A percentile compares a stretch with the other conserved stretches of the same genome.
Evolutionary conservation across 2,329 filamentous ascomycete genomes (phyloP).

Genomic region (Coniochaeta prunicola): DNA sequence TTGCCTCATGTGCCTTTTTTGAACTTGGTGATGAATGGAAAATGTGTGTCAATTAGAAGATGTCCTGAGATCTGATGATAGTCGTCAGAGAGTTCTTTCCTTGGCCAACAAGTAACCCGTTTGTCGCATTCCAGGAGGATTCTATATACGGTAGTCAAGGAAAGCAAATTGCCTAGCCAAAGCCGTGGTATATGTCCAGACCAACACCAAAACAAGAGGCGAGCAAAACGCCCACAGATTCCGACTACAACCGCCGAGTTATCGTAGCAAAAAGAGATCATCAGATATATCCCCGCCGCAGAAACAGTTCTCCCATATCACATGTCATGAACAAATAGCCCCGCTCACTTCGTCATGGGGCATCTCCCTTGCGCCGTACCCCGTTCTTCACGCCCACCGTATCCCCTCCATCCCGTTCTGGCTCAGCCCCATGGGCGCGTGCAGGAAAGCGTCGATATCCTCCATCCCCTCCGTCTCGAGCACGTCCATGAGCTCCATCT

Average conservation of each 20-base stretch:
- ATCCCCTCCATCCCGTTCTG: conserved; percentile 9
- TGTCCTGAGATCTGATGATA: no score
- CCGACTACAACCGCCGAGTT: not conserved
- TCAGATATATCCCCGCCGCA: not conserved
- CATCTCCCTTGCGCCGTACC: not conserved
- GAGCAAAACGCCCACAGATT: not conserved
- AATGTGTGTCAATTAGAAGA: no score
- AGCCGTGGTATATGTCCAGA: not conserved
- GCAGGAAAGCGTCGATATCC: conserved; percentile 55
- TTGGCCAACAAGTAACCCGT: not conserved
- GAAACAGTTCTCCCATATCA: not conserved
- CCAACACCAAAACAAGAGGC: not conserved
- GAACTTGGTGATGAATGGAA: no score
- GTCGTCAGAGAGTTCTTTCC: no score
- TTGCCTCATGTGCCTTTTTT: not conserved
- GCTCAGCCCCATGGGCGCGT: conserved; percentile 26
- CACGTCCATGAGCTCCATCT: conserved; percentile 73
- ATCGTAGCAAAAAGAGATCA: not conserved
- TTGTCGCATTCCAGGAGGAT: not conserved
- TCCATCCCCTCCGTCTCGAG: conserved; percentile 62
- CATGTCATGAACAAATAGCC: not conserved
- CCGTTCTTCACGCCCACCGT: conserved; percentile 8
- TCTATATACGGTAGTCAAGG: not conserved
- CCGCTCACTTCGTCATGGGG: not conserved
- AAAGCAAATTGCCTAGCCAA: conserved; percentile 2